phyloP scores from a whole-genome alignment of 2,329 filamentous ascomycete genomes.

The Clarireedia homoeocarpa region DNA sequence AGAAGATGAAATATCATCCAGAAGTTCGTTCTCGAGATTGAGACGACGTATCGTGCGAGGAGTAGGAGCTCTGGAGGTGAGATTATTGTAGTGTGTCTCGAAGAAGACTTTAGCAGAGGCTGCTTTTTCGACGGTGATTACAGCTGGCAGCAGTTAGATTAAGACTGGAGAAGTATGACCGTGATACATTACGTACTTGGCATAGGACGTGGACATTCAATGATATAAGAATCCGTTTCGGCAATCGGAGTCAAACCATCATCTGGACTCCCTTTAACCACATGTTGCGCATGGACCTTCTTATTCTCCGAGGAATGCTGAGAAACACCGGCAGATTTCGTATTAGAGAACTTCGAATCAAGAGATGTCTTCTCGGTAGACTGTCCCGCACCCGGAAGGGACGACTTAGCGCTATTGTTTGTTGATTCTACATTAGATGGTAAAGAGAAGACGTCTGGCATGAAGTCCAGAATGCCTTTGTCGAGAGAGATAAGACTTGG shows the following conservation, averaged over 20 bases:
- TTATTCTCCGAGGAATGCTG: conserved; percentile 27
- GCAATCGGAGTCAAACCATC: conserved; percentile 24
- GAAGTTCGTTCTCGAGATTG: conserved; percentile 57
- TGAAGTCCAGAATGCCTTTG: conserved; percentile 20
- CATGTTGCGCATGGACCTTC: conserved; percentile 14
- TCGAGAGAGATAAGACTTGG: conserved; percentile 32
- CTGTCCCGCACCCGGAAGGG: conserved; percentile 19
- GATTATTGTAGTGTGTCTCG: conserved; percentile 74
- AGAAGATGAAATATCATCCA: conserved; percentile 33
- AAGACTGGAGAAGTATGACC: not conserved
- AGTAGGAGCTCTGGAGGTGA: conserved; percentile 47
- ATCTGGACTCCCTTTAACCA: conserved; percentile 18
- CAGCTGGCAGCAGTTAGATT: conserved; percentile 16
- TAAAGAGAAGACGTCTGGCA: conserved; percentile 18
- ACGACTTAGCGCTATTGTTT: conserved; percentile 25
- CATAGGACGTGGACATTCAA: conserved; percentile 19
- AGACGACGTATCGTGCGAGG: conserved; percentile 54
- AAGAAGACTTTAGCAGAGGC: conserved; percentile 79
- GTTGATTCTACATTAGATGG: conserved; percentile 23
- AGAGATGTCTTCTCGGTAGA: conserved; percentile 30
- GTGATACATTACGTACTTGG: conserved; percentile 20
- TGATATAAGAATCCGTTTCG: conserved; percentile 19
- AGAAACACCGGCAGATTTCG: conserved; percentile 21
- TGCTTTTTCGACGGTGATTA: conserved; percentile 63
- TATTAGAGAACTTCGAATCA: conserved; percentile 34